Evolutionary conservation across 2,329 filamentous ascomycete genomes (phyloP).

Genomic region (Graphilbum sp.): DNA sequence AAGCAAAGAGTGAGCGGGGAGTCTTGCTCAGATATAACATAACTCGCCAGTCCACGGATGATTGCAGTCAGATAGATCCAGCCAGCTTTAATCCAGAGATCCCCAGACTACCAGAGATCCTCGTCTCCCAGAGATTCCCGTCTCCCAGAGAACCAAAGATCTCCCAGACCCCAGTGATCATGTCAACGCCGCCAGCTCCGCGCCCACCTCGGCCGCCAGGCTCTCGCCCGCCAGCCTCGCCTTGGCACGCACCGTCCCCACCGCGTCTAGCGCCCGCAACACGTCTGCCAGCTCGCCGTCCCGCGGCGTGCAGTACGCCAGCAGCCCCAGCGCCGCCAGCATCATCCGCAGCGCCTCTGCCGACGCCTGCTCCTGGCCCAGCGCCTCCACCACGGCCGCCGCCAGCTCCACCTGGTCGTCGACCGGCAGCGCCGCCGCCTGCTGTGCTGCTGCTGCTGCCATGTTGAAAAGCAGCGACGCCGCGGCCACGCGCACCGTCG

Average conservation of each 20-base stretch:
- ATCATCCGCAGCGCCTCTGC: conserved; percentile 62
- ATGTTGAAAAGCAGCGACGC: conserved; percentile 76
- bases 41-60: too few species aligned
- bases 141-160: too few species aligned
- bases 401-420: conserved; percentile 65
- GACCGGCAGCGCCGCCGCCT: conserved; percentile 39
- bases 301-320: conserved; percentile 53
- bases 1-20: too few species aligned
- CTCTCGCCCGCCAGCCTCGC: conserved; percentile 40
- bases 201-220: conserved; percentile 38
- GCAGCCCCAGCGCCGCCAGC: conserved; percentile 56
- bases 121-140: too few species aligned
- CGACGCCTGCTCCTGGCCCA: conserved; percentile 40
- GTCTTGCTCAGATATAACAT: too few species aligned
- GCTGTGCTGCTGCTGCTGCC: conserved; percentile 46
- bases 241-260: conserved; percentile 44
- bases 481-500: conserved; percentile 63
- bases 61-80: too few species aligned
- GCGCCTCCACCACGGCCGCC: conserved; percentile 64
- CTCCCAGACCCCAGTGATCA: too few species aligned
- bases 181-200: conserved; percentile 26
- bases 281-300: conserved; percentile 67
- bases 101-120: too few species aligned
- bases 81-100: too few species aligned
- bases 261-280: conserved; percentile 61